Evolutionary conservation across 345 rosid genomes (phyloP), one percentile per base, ranked within the genome.

Genomic region (Gossypium stocksii): DNA sequence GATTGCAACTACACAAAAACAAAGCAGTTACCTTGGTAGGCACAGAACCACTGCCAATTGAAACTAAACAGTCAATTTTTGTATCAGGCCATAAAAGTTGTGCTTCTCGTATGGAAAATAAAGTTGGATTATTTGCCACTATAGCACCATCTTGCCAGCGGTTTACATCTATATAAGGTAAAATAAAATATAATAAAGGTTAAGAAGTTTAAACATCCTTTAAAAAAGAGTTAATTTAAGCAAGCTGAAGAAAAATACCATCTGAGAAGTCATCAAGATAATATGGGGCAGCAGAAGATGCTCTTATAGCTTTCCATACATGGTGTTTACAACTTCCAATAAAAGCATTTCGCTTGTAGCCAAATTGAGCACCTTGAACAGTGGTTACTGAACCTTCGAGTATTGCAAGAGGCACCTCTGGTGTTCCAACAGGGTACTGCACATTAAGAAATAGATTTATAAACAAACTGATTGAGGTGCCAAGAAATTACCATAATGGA

Each of bases 111-210:
- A 95, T 88, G 78, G 97, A 90, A 78, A 93, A 89, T 16, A 95
- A 79, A 7, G 98, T 91, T 70, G 99, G 98, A 86, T 95, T 95
- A 70, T 95, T 95, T 69, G 99, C 98, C 70, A 95, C 94, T 79
- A 95, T 88, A 63, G 98, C 99, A 79, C 98, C 99, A 87, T 95
- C 99, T 87, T 91, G 98, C 99, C 98, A 95, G 77, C 98, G 97
- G 73, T 85, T 86, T 60, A 85, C 77, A 78, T 86, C 99, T 95
- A 70, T 12, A 48, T 71, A 70, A 82, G 9, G n/a, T 61, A 29
- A 48, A 46, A 22, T 67, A 69, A 51, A 69, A 19, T 56, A 56
- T 56, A 56, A 19, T 19, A 56, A 56, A 56, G 4, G 3, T 69
- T 19, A 57, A 71, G 8, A 49, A 80, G 58, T 3, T 62, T 29